These are phyloP conservation scores for Ceratorhiza oryzae-sativae DNA, from an alignment of 1,284 basidiomycete genomes.

Conservation along the genomic window DNA sequence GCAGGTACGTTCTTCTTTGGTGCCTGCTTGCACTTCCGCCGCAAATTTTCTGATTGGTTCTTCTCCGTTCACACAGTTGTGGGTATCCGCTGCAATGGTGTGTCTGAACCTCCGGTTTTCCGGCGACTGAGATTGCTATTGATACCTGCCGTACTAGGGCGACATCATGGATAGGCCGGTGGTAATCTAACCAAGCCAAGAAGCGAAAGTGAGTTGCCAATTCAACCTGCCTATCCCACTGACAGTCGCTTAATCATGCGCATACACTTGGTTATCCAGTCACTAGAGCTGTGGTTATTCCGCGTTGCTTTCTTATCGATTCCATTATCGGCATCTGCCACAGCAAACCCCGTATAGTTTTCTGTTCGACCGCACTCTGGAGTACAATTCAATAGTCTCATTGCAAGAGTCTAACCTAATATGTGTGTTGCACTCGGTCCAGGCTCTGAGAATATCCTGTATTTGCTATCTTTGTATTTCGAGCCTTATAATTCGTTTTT, in stretches of 20 bases:
- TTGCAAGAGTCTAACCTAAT: not conserved
- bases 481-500: not conserved
- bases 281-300: no score
- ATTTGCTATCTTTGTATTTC: not conserved
- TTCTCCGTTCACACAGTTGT: constrained; percentile 16
- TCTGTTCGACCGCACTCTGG: not conserved
- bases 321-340: not conserved
- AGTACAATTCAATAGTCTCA: no score
- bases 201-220: not conserved
- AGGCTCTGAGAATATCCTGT: not conserved
- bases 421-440: not conserved
- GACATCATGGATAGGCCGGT: constrained; percentile 37
- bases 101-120: not conserved
- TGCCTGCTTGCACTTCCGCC: not conserved
- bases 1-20: constrained; percentile 11
- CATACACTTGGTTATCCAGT: not conserved
- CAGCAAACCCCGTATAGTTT: no score
- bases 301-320: not conserved
- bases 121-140: not conserved
- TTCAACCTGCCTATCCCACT: no score
- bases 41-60: not conserved
- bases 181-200: constrained; percentile 2
- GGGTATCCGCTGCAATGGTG: constrained; percentile 38
- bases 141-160: not conserved
- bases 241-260: not conserved